Conservation (phyloP, 371 early-diverging fungal species). For the Apophysomyces elegans region DNA sequence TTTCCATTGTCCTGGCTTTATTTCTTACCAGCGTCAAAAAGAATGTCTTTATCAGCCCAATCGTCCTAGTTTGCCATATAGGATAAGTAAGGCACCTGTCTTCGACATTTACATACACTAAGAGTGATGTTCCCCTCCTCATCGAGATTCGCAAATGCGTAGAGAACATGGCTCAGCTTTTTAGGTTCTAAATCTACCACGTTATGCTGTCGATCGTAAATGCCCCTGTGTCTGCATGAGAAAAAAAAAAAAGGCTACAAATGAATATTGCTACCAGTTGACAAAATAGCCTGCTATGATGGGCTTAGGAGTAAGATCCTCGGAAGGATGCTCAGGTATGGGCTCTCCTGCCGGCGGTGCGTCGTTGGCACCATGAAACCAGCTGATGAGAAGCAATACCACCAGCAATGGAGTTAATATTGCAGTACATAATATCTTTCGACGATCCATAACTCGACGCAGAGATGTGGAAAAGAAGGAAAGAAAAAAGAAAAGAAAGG, state of each 20-base stretch:
- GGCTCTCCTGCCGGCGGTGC: constrained; percentile 16
- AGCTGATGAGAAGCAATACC: constrained; percentile 32
- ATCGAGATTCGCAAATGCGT: constrained; percentile 86
- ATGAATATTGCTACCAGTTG: constrained; percentile 29
- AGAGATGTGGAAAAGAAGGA: background rate
- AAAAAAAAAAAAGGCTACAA: too few species aligned
- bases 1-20: too few species aligned
- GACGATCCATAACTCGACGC: background rate
- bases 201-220: constrained; percentile 70
- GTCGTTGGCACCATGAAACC: constrained; percentile 28
- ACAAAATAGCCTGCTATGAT: constrained; percentile 45
- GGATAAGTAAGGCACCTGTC: background rate
- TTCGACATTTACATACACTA: constrained; percentile 42
- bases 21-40: constrained; percentile 34
- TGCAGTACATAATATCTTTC: background rate
- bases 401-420: constrained; percentile 31
- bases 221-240: constrained; percentile 55
- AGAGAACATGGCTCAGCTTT: constrained; percentile 79
- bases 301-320: constrained; percentile 15
- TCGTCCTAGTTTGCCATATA: constrained; percentile 30
- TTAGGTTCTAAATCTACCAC: constrained; percentile 63
- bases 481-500: constrained; percentile 5
- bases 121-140: constrained; percentile 64
- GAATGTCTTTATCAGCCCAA: constrained; percentile 51
- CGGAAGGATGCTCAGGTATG: constrained; percentile 8